Conservation (phyloP, 2,329 filamentous ascomycete genomes). For the Leptographium lundbergii region DNA sequence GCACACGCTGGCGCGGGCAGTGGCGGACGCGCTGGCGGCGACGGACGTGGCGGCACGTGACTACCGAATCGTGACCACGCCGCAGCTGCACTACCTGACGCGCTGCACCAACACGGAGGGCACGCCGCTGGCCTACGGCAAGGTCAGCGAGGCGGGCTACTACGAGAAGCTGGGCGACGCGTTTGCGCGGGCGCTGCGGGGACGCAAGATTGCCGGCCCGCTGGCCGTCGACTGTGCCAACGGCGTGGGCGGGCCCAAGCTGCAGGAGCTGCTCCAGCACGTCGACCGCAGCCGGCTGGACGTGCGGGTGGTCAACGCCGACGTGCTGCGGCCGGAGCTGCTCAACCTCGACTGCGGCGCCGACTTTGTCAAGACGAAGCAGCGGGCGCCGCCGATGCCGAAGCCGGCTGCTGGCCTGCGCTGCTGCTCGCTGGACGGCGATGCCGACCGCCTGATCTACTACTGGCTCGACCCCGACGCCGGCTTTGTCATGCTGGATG, state of each 20-base stretch:
- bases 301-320: conserved; percentile 82
- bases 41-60: conserved; percentile 65
- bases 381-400: conserved; percentile 73
- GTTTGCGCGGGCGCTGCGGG: conserved; percentile 71
- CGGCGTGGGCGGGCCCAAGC: conserved; percentile 86
- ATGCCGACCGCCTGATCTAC: conserved; percentile 91
- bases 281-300: conserved; percentile 47
- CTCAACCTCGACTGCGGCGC: conserved; percentile 91
- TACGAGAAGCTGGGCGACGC: conserved; percentile 83
- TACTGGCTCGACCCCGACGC: conserved; percentile 78
- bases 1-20: conserved; percentile 64
- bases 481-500: conserved; percentile 85
- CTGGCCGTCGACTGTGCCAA: conserved; percentile 93
- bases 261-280: conserved; percentile 74
- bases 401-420: conserved; percentile 65
- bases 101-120: conserved; percentile 89
- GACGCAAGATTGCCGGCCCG: conserved; percentile 58
- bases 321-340: conserved; percentile 77
- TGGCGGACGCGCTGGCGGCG: conserved; percentile 68
- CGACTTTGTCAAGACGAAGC: conserved; percentile 95
- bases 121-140: conserved; percentile 76
- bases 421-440: conserved; percentile 85
- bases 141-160: conserved; percentile 81
- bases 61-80: conserved; percentile 86
- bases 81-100: conserved; percentile 94